phyloP scores from a whole-genome alignment of 2,329 filamentous ascomycete genomes.

The Trichophyton mentagrophytes region DNA sequence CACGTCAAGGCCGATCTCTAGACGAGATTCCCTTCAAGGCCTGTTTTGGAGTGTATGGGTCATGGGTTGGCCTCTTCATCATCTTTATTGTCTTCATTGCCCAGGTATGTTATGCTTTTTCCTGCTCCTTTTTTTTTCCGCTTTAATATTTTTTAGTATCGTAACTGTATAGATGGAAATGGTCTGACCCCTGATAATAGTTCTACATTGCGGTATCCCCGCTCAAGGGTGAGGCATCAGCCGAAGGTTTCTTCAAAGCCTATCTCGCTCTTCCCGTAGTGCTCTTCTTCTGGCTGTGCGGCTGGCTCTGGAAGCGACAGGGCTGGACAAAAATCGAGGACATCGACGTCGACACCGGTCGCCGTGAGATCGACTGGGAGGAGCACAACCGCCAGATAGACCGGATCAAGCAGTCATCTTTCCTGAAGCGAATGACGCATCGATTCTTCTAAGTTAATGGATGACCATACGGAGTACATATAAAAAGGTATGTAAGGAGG shows the following conservation, averaged over 20 bases:
- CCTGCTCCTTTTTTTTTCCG: not conserved
- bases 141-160: not conserved
- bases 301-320: conserved; percentile 52
- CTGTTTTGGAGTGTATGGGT: conserved; percentile 46
- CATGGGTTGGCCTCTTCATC: conserved; percentile 46
- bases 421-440: conserved; percentile 11
- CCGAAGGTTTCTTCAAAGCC: conserved; percentile 21
- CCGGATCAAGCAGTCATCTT: conserved; percentile 7
- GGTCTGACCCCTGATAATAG: conserved; percentile 3
- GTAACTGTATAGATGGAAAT: too few species aligned
- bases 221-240: conserved; percentile 12
- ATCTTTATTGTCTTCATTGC: conserved; percentile 41
- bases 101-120: conserved; percentile 22
- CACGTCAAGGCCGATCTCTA: conserved; percentile 42
- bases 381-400: conserved; percentile 38
- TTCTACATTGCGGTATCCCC: conserved; percentile 21
- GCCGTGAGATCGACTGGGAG: conserved; percentile 53
- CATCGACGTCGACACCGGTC: conserved; percentile 55
- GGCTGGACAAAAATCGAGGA: conserved; percentile 46
- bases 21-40: conserved; percentile 52
- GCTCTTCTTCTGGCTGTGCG: conserved; percentile 39
- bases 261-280: conserved; percentile 22
- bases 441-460: conserved; percentile 9
- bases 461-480: not conserved
- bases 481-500: too few species aligned